These are phyloP conservation scores for Decorospora gaudefroyi DNA, from an alignment of 2,329 filamentous ascomycete genomes.

Conservation along the genomic window DNA sequence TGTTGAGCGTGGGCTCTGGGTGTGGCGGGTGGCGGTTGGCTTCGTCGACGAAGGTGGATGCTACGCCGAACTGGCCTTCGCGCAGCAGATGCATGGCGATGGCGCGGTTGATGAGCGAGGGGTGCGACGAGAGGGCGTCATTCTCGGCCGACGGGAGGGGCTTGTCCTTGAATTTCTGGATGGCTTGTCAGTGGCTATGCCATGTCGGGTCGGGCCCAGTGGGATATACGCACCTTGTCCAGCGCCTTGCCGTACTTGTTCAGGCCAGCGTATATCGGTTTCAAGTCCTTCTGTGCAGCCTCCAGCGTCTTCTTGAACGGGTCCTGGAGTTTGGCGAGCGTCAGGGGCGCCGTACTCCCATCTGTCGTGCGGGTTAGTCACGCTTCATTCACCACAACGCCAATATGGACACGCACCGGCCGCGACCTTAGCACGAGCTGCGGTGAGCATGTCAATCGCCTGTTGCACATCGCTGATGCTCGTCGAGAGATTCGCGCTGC, in stretches of 20 bases:
- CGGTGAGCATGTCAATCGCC: conserved; percentile 75
- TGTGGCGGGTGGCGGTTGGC: conserved; percentile 55
- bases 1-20: conserved; percentile 45
- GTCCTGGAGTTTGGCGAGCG: conserved; percentile 82
- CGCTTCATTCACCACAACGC: neutral
- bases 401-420: conserved; percentile 53
- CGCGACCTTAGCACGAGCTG: conserved; percentile 73
- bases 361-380: conserved; percentile 54
- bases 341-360: conserved; percentile 70
- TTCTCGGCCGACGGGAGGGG: conserved; percentile 75
- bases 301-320: conserved; percentile 83
- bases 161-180: conserved; percentile 63
- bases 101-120: conserved; percentile 82
- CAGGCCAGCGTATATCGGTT: conserved; percentile 79
- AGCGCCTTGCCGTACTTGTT: conserved; percentile 84
- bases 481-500: conserved; percentile 69
- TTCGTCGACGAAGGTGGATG: conserved; percentile 82
- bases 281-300: conserved; percentile 76
- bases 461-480: conserved; percentile 80
- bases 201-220: neutral
- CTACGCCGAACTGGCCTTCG: conserved; percentile 90
- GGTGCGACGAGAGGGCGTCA: conserved; percentile 76
- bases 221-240: conserved; percentile 66
- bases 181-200: conserved; percentile 17
- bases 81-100: conserved; percentile 96